Percentiles rank a stretch among this genome's conserved stretches.
These are phyloP conservation scores for Mortierella sp. DNA, from an alignment of 371 early-diverging fungal genomes.

Conservation along the genomic window DNA sequence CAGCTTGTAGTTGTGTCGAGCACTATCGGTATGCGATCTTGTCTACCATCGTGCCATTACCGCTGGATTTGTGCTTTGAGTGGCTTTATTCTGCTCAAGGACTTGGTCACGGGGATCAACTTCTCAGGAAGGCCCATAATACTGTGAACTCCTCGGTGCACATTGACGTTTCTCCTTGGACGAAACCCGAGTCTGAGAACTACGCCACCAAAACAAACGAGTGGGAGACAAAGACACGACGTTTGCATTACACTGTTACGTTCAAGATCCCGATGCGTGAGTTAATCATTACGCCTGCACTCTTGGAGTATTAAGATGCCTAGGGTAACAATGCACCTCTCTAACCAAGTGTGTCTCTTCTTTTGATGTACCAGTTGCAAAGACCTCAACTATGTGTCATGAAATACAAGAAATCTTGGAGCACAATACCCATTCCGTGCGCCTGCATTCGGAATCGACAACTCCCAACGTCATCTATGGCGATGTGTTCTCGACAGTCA, in stretches of 20 bases:
- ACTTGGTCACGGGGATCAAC: conserved; percentile 13
- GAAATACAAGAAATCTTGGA: conserved; percentile 26
- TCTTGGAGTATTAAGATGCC: too few relatives aligned
- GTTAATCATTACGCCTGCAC: neutral
- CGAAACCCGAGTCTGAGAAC: neutral
- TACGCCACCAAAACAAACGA: neutral
- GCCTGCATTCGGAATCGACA: conserved; percentile 21
- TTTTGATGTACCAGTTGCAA: conserved; percentile 10
- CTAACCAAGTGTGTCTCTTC: neutral
- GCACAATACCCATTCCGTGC: conserved; percentile 5
- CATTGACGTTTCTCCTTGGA: conserved; percentile 15
- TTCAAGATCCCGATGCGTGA: conserved; percentile 41
- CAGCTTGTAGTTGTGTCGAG: conserved; percentile 9
- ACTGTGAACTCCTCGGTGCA: conserved; percentile 4
- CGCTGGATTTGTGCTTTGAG: conserved; percentile 23
- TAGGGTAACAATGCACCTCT: neutral
- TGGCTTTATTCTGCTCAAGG: conserved; percentile 19
- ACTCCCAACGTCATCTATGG: conserved; percentile 29
- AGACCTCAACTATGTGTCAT: conserved; percentile 21
- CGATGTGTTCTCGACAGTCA: conserved; percentile 20
- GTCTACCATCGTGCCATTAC: conserved; percentile 23
- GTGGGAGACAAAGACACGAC: conserved; percentile 20
- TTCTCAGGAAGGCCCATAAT: conserved; percentile 13
- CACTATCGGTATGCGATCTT: conserved; percentile 29
- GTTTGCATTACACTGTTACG: conserved; percentile 28